phyloP scores from a whole-genome alignment of 768 basidiomycete species.

The Lactarius sanguifluus region DNA sequence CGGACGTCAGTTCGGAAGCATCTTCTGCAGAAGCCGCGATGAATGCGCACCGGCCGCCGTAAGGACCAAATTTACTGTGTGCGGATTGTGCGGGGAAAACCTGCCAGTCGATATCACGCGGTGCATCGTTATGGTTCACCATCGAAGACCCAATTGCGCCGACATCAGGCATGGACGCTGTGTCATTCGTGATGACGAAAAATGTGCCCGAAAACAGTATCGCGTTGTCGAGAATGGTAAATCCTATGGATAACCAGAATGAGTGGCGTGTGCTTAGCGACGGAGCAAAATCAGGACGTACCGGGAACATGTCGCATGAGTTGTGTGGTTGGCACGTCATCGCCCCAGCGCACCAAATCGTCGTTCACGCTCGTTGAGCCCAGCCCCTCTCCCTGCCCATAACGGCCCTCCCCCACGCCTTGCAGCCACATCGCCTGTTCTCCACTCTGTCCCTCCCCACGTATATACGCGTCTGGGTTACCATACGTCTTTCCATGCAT shows the following conservation, averaged over 20 bases:
- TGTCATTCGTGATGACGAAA: constrained; percentile 71
- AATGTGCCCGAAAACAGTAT: constrained; percentile 70
- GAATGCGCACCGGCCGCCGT: constrained; percentile 35
- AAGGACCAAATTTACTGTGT: constrained; percentile 32
- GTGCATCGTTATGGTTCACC: constrained; percentile 40
- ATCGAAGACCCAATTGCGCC: constrained; percentile 48
- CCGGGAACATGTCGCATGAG: constrained; percentile 67
- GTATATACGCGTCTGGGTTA: constrained; percentile 42
- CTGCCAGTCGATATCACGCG: constrained; percentile 57
- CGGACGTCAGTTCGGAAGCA: background rate
- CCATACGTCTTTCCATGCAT: constrained; percentile 35
- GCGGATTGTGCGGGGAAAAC: constrained; percentile 33
- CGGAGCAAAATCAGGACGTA: constrained; percentile 33
- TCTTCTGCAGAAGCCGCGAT: background rate
- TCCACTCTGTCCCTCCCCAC: constrained; percentile 38
- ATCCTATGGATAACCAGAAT: constrained; percentile 49
- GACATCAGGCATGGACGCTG: constrained; percentile 57
- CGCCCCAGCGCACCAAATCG: constrained; percentile 56
- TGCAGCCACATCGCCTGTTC: constrained; percentile 28
- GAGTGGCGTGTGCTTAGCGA: background rate
- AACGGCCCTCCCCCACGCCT: constrained; percentile 31
- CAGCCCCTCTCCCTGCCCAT: constrained; percentile 32
- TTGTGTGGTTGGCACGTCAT: constrained; percentile 54
- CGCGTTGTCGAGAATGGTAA: constrained; percentile 82
- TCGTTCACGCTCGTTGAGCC: constrained; percentile 45